Evolutionary conservation across 2,329 filamentous ascomycete genomes (phyloP), one percentile per base, ranked within the genome.

Genomic region (Cordyceps pruinosa): DNA sequence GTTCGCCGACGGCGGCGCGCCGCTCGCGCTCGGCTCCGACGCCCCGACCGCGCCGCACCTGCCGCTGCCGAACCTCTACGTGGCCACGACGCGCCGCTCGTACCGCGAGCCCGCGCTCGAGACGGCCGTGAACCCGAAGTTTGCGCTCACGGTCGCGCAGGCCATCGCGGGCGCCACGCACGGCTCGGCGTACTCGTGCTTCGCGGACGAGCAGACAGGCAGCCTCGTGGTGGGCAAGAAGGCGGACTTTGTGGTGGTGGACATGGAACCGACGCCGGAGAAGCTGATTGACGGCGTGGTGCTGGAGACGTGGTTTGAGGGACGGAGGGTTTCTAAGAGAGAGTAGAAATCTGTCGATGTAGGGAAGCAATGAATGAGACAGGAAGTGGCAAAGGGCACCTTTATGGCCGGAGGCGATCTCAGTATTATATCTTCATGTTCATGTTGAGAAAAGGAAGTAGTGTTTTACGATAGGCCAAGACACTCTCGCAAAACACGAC

Each of bases 101-200:
- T 80, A 79, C 8, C 69, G 79, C 5, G 76, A 83, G 61, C 76
- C 76, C 0, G 68, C 67, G 1, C 61, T 67, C 28, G 66, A 72
- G 35, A 69, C 69, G 5, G 70, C 71, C 0, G 74, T 83, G 0
- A 85, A 85, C 61, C 72, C 72, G 4, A 69, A 81, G 25, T 83
- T 81, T 63, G 75, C 74, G 5, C 67, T 86, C 17, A 77, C 75
- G 1, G 61, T 85, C 42, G 77, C 73, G 41, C 76, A 83, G 62
- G 78, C 81, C 0, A 68, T 85, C 2, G 74, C 71, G 2, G 82
- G 77, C 9, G 81, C 76, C 0, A 82, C 81, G 0, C 69, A 71
- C 39, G 83, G 83, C 0, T 77, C 77, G 5, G 83, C 83, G 1
- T 81, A 80, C 63, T 81, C 78, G 15, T 79, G 75, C n/a, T 85